Conservation (phyloP, 2,329 filamentous ascomycete species). For the Didymella exigua region DNA sequence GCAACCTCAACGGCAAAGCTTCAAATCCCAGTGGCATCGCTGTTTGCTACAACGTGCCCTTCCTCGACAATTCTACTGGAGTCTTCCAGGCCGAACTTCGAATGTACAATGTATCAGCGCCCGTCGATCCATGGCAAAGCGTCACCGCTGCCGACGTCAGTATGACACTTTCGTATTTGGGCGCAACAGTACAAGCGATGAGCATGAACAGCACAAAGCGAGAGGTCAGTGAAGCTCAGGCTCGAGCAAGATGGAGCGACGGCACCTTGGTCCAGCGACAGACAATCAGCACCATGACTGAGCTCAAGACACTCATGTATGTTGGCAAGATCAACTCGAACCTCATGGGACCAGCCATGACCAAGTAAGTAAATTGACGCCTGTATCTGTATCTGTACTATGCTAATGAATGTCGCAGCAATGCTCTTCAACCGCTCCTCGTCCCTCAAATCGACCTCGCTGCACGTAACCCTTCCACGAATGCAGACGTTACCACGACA, state of each 20-base stretch:
- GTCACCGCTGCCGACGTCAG: constrained; percentile 49
- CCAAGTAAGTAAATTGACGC: constrained; percentile 58
- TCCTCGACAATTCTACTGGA: constrained; percentile 69
- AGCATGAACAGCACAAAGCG: constrained; percentile 42
- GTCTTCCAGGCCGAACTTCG: constrained; percentile 78
- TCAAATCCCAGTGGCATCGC: constrained; percentile 78
- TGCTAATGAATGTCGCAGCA: constrained; percentile 49
- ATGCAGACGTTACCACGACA: constrained; percentile 63
- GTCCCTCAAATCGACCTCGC: constrained; percentile 72
- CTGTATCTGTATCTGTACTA: background rate
- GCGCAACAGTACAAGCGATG: constrained; percentile 51
- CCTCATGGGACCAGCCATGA: constrained; percentile 61
- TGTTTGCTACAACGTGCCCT: constrained; percentile 81
- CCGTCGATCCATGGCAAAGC: constrained; percentile 56
- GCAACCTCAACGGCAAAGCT: constrained; percentile 59
- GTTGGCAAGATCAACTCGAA: constrained; percentile 69
- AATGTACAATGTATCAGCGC: constrained; percentile 70
- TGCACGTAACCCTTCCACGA: constrained; percentile 56
- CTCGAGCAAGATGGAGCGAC: constrained; percentile 25
- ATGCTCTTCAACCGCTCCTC: constrained; percentile 65
- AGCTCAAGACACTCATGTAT: constrained; percentile 69
- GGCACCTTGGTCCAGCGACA: constrained; percentile 39
- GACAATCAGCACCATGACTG: constrained; percentile 33
- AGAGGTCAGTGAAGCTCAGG: constrained; percentile 30
- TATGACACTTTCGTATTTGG: constrained; percentile 51